Evolutionary conservation across 1,284 basidiomycete genomes (phyloP).

Genomic region (Ustilago curta): DNA sequence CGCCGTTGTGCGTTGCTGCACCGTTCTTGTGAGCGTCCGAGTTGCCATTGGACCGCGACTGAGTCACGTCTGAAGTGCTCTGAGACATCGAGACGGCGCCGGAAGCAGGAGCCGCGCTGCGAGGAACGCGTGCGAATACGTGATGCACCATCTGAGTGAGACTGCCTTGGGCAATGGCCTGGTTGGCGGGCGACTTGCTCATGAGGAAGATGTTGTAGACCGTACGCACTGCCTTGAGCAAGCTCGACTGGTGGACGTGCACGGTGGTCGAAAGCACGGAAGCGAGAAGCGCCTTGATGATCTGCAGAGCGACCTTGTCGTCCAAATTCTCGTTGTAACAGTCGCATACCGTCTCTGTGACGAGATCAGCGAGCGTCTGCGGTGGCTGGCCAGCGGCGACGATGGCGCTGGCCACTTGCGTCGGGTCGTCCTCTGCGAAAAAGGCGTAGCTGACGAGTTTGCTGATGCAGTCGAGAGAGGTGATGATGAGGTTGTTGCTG

Average conservation of each 20-base stretch:
- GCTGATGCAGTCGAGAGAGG: conserved; percentile 66
- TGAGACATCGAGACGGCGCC: conserved; percentile 27
- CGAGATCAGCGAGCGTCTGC: conserved; percentile 62
- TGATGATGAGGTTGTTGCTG: conserved; percentile 62
- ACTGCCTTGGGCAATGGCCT: conserved; percentile 67
- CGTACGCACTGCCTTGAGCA: conserved; percentile 71
- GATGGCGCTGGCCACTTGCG: conserved; percentile 20
- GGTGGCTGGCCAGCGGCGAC: conserved; percentile 36
- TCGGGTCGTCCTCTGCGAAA: conserved; percentile 66
- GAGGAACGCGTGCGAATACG: conserved; percentile 66
- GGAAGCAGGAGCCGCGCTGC: conserved; percentile 12
- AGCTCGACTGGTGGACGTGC: conserved; percentile 65
- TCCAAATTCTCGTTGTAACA: conserved; percentile 64
- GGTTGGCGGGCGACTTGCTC: conserved; percentile 63
- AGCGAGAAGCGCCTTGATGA: conserved; percentile 68
- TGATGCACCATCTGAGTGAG: conserved; percentile 67
- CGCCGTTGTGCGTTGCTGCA: not conserved
- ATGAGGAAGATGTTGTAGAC: conserved; percentile 69
- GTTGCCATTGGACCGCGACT: conserved; percentile 16
- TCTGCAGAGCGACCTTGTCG: conserved; percentile 65
- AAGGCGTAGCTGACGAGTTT: conserved; percentile 68
- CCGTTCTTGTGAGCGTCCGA: conserved; percentile 6
- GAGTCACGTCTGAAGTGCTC: conserved; percentile 32
- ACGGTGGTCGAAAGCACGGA: conserved; percentile 64
- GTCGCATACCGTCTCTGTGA: conserved; percentile 68